Percentiles rank a stretch among this genome's conserved stretches.
phyloP scores from a whole-genome alignment of 768 basidiomycete species.

The Amanita inopinata region DNA sequence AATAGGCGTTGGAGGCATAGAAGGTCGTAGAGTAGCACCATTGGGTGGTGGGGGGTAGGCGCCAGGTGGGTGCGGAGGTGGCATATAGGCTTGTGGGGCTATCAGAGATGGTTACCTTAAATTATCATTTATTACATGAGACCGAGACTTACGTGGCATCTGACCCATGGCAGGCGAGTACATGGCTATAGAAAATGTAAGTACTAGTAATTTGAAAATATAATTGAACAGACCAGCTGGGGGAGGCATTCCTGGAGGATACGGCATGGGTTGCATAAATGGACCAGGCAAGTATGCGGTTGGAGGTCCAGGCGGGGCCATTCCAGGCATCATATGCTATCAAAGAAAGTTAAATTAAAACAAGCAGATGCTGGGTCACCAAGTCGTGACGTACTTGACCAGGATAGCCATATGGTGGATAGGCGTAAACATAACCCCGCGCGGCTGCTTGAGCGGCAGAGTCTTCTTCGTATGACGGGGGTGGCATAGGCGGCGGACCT shows the following conservation, averaged over 20 bases:
- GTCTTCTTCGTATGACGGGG: constrained; percentile 76
- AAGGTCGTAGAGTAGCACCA: constrained; percentile 69
- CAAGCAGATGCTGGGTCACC: background rate
- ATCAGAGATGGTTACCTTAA: constrained; percentile 10
- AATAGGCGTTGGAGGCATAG: constrained; percentile 89
- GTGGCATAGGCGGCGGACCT: constrained; percentile 59
- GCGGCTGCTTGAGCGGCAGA: constrained; percentile 48
- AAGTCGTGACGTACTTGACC: constrained; percentile 47
- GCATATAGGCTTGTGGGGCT: constrained; percentile 78
- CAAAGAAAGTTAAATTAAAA: constrained; percentile 7
- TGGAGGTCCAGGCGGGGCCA: constrained; percentile 70
- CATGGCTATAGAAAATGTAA: constrained; percentile 45
- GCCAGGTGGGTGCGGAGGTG: constrained; percentile 60
- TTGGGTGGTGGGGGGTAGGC: constrained; percentile 73
- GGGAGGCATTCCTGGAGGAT: constrained; percentile 71
- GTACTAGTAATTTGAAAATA: constrained; percentile 1
- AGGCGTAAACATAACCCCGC: constrained; percentile 59
- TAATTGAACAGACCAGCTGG: constrained; percentile 47
- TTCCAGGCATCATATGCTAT: constrained; percentile 79
- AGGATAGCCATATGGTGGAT: constrained; percentile 70
- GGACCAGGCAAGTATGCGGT: constrained; percentile 71
- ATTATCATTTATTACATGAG: background rate
- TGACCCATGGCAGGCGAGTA: constrained; percentile 79
- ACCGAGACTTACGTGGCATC: constrained; percentile 65
- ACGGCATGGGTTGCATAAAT: constrained; percentile 81